Percentiles rank a stretch among this genome's conserved stretches.
phyloP scores from a whole-genome alignment of 371 early-diverging fungal genomes.

The Nematocida sp. region DNA sequence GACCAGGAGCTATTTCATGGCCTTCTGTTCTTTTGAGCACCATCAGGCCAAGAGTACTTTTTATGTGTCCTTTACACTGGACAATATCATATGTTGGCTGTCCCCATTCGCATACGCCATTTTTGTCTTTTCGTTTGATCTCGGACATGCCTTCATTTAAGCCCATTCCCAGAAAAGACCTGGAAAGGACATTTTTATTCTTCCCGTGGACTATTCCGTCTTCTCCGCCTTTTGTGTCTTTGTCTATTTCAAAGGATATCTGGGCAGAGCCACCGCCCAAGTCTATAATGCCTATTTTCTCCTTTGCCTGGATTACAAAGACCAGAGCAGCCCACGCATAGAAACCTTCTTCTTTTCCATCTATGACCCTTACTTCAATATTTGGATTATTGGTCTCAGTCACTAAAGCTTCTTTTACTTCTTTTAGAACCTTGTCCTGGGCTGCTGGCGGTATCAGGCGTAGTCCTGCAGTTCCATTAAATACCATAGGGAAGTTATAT shows the following conservation, averaged over 20 bases:
- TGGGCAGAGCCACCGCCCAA: slow-evolving; percentile 63
- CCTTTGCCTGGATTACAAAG: slow-evolving; percentile 32
- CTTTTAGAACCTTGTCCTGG: slow-evolving; percentile 28
- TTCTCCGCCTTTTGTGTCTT: not conserved
- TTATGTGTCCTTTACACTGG: slow-evolving; percentile 21
- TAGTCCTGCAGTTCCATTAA: slow-evolving; percentile 62
- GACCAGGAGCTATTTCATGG: slow-evolving; percentile 31
- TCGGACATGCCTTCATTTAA: not conserved
- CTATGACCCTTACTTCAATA: slow-evolving; percentile 50
- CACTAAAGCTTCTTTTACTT: slow-evolving; percentile 27
- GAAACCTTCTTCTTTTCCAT: slow-evolving; percentile 58
- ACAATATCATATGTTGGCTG: not conserved
- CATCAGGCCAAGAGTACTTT: slow-evolving; percentile 4
- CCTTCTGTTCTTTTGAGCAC: slow-evolving; percentile 6
- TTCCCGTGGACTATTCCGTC: slow-evolving; percentile 41
- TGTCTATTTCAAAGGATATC: slow-evolving; percentile 48
- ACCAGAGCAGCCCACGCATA: slow-evolving; percentile 43
- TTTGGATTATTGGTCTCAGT: slow-evolving; percentile 50
- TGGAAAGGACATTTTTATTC: slow-evolving; percentile 21
- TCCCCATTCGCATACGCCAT: slow-evolving; percentile 21
- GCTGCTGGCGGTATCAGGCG: slow-evolving; percentile 25
- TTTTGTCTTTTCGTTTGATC: not conserved
- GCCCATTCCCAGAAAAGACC: slow-evolving; percentile 38
- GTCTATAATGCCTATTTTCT: slow-evolving; percentile 55
- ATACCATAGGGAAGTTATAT: slow-evolving; percentile 54